Conservation (phyloP, 2,329 filamentous ascomycete species). For the Rutstroemia sp. region DNA sequence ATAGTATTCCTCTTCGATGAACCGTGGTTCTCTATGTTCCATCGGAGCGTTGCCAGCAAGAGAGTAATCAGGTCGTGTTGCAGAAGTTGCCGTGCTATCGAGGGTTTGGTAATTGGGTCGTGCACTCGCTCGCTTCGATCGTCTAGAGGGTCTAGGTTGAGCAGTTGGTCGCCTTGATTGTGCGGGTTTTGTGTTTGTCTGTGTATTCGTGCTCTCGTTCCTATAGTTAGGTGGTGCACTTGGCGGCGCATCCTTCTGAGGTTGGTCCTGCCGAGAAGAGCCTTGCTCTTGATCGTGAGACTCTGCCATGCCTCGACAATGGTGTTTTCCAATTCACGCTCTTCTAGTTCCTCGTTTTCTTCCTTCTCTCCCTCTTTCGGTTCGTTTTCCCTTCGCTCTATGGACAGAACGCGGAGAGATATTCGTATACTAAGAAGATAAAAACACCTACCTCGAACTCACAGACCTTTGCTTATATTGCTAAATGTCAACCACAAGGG, state of each 20-base stretch:
- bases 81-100: neutral
- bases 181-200: neutral
- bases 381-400: too few relatives aligned
- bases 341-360: neutral
- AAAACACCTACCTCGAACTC: too few relatives aligned
- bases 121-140: neutral
- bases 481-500: neutral
- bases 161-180: neutral
- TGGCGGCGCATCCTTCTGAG: neutral
- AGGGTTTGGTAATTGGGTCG: neutral
- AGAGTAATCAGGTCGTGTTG: neutral
- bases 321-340: neutral
- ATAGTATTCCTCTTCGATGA: constrained; percentile 14
- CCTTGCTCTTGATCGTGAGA: neutral
- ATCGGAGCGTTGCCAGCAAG: neutral
- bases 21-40: neutral
- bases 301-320: neutral
- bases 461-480: neutral
- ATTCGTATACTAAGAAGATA: too few relatives aligned
- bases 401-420: too few relatives aligned
- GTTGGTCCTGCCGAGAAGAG: neutral
- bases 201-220: neutral
- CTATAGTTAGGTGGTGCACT: neutral
- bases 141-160: neutral
- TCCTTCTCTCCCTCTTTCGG: neutral